Percentiles rank a stretch among this genome's conserved stretches.
These are phyloP conservation scores for Aspergillus tamarii DNA, from an alignment of 2,329 filamentous ascomycete species.

Conservation along the genomic window DNA sequence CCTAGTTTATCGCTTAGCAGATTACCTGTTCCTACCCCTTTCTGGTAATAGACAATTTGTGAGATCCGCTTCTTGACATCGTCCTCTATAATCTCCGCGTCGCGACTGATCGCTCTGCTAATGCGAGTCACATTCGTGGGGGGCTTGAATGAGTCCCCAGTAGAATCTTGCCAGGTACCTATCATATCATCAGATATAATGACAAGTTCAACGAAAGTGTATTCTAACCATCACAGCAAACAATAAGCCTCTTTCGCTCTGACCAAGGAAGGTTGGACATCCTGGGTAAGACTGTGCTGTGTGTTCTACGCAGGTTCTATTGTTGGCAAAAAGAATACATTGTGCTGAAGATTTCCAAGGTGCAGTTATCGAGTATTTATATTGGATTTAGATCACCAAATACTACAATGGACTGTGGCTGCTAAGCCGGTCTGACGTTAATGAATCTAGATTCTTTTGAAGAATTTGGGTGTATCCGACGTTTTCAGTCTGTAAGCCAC, in stretches of 20 bases:
- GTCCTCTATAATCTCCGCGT: neutral
- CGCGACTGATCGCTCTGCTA: slow-evolving; percentile 8
- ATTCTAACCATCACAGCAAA: slow-evolving; percentile 7
- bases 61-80: slow-evolving; percentile 3
- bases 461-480: no score
- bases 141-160: slow-evolving; percentile 1
- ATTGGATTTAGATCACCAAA: no score
- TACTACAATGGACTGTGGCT: no score
- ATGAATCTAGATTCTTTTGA: no score
- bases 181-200: neutral
- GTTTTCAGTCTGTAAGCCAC: no score
- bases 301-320: no score
- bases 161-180: slow-evolving; percentile 6
- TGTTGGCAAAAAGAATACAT: no score
- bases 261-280: slow-evolving; percentile 1
- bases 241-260: slow-evolving; percentile 4
- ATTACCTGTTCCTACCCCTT: slow-evolving; percentile 3
- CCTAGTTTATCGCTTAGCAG: slow-evolving; percentile 8
- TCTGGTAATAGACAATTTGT: slow-evolving; percentile 9
- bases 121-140: slow-evolving; percentile 9
- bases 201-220: neutral
- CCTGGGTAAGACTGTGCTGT: no score
- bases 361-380: no score
- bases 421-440: no score
- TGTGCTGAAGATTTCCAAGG: no score